These are phyloP conservation scores for Mallotus repandus DNA, from an alignment of 441 rosid species.

Conservation along the genomic window DNA sequence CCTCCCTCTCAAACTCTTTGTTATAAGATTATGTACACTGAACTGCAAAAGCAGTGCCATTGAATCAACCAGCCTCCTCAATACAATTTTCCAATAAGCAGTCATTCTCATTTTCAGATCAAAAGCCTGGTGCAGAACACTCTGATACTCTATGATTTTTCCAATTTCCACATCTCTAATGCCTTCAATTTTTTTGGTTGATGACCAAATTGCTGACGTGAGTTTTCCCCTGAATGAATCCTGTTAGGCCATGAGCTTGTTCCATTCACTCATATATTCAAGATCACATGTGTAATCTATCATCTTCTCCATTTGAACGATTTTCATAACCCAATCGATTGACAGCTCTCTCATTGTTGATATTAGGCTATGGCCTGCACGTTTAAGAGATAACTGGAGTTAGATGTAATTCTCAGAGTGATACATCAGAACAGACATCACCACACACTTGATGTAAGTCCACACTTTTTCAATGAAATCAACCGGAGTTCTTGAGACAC, in stretches of 20 bases:
- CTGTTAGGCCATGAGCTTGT: conserved; percentile 17
- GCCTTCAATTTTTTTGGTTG: neutral
- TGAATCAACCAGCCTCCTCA: conserved; percentile 41
- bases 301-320: conserved; percentile 28
- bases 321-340: conserved; percentile 20
- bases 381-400: conserved; percentile 4
- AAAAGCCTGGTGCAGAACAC: conserved; percentile 27
- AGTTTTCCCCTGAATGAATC: conserved; percentile 10
- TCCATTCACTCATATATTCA: conserved; percentile 30
- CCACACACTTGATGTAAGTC: conserved; percentile 14
- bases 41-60: conserved; percentile 31
- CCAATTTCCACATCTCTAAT: conserved; percentile 7
- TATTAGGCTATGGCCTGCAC: conserved; percentile 5
- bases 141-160: conserved; percentile 5
- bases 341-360: conserved; percentile 21
- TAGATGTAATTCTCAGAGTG: conserved; percentile 24
- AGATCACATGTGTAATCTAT: conserved; percentile 43
- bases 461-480: neutral
- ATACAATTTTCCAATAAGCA: conserved; percentile 28
- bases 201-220: neutral
- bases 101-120: conserved; percentile 39
- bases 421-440: conserved; percentile 9
- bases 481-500: conserved; percentile 15
- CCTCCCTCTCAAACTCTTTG: conserved; percentile 35
- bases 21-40: conserved; percentile 30